Base-by-base conservation (phyloP, 2,329 filamentous ascomycete species). In the Phoma sp. region DNA sequence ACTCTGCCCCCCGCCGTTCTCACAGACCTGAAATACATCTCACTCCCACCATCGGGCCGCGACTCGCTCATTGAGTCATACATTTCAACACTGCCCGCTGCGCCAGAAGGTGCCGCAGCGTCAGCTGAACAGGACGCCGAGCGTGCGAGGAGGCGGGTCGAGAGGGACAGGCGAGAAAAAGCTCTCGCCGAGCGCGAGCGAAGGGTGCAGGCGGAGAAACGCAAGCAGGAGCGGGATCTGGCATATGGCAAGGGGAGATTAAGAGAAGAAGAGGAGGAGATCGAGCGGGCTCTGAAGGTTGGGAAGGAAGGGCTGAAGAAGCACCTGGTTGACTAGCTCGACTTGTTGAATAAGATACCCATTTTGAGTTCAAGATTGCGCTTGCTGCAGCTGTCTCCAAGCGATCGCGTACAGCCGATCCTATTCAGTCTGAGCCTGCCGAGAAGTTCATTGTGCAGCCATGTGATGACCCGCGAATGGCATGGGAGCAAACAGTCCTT, bases 21-120 rank as follows among this genome's bases (percentile, higher is more conserved):
- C 1, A 78, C 81, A 13, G 89, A 93, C 67, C 72, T 90, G 32
- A 83, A 88, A 39, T 93, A 86, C 71, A 85, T 91, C 30, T 87
- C 86, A 4, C 77, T 93, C 0, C 83, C 87, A 24, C 71, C 83
- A 0, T 75, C 79, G 35, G 79, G 82, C 0, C 82, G 90, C 14
- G 86, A 92, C 59, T 76, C 82, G 1, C 75, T 93, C 5, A 75
- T 93, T 6, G 83, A 86, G 66, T 83, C 84, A 3, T 89, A 87
- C 65, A 84, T 93, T 25, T 80, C 83, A 54, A 86, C 81, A 0
- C 75, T 93, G 1, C 82, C 82, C 3, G 79, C 85, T 4, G 82
- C 86, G 14, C 86, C 86, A 0, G 79, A 81, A 40, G 68, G 67
- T 14, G 67, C 69, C 1, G 68, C 66, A 7, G 56, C 60, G 5